Conservation (phyloP, 2,329 filamentous ascomycete species). For the Helotiales sp. region DNA sequence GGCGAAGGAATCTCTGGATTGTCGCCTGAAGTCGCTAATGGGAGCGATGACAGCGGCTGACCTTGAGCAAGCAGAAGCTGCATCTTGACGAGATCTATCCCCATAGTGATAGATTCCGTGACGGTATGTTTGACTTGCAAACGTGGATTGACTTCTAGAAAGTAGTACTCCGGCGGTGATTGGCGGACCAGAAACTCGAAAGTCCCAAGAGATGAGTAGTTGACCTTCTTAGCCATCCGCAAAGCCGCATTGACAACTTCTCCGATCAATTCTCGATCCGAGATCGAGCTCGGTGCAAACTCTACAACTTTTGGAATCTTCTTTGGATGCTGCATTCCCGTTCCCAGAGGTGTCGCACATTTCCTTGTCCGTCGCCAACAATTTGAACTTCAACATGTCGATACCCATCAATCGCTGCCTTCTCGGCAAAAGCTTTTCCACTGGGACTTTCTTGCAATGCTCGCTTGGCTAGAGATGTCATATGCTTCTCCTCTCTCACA, state of each 20-base stretch:
- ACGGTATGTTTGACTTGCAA: conserved; percentile 43
- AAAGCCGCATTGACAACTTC: conserved; percentile 53
- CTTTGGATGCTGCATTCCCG: conserved; percentile 58
- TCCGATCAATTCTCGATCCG: conserved; percentile 49
- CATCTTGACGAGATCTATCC: conserved; percentile 42
- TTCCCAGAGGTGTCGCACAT: conserved; percentile 50
- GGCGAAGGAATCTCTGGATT: conserved; percentile 42
- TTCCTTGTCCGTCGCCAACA: conserved; percentile 56
- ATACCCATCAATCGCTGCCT: conserved; percentile 63
- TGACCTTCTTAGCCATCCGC: conserved; percentile 56
- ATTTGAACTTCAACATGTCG: conserved; percentile 58
- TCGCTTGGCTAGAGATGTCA: conserved; percentile 57
- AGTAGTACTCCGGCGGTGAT: conserved; percentile 49
- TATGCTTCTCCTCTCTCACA: conserved; percentile 55
- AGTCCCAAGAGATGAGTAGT: conserved; percentile 64
- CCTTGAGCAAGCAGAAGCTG: conserved; percentile 47
- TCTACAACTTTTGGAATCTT: conserved; percentile 59
- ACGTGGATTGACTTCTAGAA: conserved; percentile 41
- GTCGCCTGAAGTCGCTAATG: conserved; percentile 40
- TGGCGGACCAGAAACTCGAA: conserved; percentile 67
- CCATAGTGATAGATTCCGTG: conserved; percentile 46
- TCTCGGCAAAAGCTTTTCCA: conserved; percentile 61
- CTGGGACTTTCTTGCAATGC: conserved; percentile 67
- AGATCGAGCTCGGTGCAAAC: conserved; percentile 69
- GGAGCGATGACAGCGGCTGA: conserved; percentile 40